Evolutionary conservation across 2,329 filamentous ascomycete genomes (phyloP).

Genomic region (Ustilaginoidea virens): DNA sequence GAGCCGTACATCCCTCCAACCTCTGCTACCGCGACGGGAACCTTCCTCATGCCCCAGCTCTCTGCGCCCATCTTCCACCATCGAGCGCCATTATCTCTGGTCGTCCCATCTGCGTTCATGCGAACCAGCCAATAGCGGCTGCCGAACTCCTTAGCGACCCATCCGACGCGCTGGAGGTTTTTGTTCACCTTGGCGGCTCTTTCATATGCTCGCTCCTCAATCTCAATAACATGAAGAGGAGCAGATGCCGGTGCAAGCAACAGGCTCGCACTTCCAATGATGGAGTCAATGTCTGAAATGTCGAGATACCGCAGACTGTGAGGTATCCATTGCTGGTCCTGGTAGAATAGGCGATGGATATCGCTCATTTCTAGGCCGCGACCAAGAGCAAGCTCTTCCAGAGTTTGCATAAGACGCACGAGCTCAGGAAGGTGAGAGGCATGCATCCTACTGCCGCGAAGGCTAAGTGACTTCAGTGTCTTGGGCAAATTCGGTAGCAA

Average conservation of each 20-base stretch:
- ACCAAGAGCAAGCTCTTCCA: constrained; percentile 64
- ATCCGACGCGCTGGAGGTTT: constrained; percentile 47
- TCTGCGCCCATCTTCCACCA: constrained; percentile 75
- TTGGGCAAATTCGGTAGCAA: constrained; percentile 51
- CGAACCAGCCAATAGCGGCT: constrained; percentile 53
- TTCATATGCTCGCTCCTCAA: constrained; percentile 52
- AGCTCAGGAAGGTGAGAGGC: constrained; percentile 47
- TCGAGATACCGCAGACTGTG: constrained; percentile 61
- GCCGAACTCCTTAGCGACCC: constrained; percentile 56
- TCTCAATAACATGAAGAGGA: constrained; percentile 63
- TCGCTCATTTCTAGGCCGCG: constrained; percentile 50
- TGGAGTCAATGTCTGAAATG: constrained; percentile 45
- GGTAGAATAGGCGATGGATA: constrained; percentile 48
- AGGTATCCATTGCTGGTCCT: constrained; percentile 27
- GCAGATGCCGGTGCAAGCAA: constrained; percentile 44
- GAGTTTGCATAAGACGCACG: constrained; percentile 45
- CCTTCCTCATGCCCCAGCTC: constrained; percentile 77
- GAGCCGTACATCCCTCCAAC: constrained; percentile 86
- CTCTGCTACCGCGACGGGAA: constrained; percentile 82
- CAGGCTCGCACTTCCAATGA: constrained; percentile 42
- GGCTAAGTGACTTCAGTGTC: constrained; percentile 56
- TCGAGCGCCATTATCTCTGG: constrained; percentile 32
- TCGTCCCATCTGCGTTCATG: constrained; percentile 20
- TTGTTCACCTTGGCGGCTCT: constrained; percentile 47
- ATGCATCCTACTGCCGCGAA: constrained; percentile 60